Evolutionary conservation across 768 basidiomycete species (phyloP).

Genomic region (Sporobolomyces phaffii): DNA sequence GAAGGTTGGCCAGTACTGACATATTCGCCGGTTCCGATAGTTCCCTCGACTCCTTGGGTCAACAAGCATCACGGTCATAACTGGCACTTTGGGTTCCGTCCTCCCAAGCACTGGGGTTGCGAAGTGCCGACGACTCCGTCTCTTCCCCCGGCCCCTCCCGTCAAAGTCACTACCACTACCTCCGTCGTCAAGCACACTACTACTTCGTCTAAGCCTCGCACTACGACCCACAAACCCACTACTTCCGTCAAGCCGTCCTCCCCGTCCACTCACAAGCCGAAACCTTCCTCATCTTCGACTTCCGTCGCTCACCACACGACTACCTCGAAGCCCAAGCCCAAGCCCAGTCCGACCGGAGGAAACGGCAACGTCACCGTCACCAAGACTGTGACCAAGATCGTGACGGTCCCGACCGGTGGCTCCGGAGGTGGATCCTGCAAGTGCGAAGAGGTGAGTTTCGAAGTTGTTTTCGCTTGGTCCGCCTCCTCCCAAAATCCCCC

Average conservation of each 20-base stretch:
- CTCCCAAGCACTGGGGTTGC: conserved; percentile 7
- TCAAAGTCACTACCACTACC: neutral
- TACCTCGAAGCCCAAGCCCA: neutral
- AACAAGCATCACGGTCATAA: neutral
- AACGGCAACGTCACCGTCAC: conserved; percentile 11
- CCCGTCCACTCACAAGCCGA: neutral
- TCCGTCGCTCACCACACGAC: neutral
- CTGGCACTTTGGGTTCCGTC: neutral
- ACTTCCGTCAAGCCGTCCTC: neutral
- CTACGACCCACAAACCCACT: neutral
- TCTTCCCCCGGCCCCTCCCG: neutral
- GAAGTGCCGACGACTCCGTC: neutral
- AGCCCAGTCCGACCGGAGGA: neutral
- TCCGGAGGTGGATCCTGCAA: neutral
- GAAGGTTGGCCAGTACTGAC: too few species aligned
- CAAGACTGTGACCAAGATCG: conserved; percentile 7
- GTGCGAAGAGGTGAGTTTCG: neutral
- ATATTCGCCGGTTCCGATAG: neutral
- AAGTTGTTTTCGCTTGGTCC: neutral
- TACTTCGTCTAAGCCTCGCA: neutral
- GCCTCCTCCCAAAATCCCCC: too few species aligned
- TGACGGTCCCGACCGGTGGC: neutral
- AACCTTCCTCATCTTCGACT: neutral
- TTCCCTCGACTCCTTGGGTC: conserved; percentile 3
- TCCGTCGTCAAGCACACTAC: neutral